phyloP scores from a whole-genome alignment of 2,329 filamentous ascomycete genomes.

The Sclerotinia minor region DNA sequence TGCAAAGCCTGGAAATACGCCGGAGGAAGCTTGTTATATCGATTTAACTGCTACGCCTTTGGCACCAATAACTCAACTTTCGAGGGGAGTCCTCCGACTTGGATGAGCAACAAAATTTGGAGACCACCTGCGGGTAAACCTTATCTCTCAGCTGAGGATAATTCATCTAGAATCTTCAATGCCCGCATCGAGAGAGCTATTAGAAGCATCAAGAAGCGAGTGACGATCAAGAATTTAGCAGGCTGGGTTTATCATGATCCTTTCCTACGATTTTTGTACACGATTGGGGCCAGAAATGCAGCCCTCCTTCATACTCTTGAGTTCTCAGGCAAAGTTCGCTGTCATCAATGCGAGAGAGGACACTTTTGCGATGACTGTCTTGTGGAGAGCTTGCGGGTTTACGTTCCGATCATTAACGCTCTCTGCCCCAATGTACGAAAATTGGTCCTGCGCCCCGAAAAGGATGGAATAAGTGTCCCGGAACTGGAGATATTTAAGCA shows the following conservation, averaged over 20 bases:
- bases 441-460: neutral
- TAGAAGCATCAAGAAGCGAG: neutral
- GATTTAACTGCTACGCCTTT: neutral
- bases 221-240: neutral
- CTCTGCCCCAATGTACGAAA: neutral
- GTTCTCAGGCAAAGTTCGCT: neutral
- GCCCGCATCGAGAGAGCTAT: neutral
- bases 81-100: neutral
- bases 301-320: neutral
- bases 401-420: constrained; percentile 3
- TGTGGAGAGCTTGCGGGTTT: neutral
- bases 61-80: neutral
- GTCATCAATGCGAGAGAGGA: neutral
- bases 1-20: neutral
- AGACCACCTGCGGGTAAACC: neutral
- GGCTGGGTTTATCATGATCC: constrained; percentile 27
- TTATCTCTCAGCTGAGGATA: neutral
- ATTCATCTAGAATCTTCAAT: neutral
- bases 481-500: neutral
- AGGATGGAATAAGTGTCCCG: neutral
- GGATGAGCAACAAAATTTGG: neutral
- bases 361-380: neutral
- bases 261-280: constrained; percentile 29
- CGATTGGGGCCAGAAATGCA: constrained; percentile 27
- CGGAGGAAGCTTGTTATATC: neutral